phyloP scores from a whole-genome alignment of 345 rosid species.

The Corchorus olitorius region DNA sequence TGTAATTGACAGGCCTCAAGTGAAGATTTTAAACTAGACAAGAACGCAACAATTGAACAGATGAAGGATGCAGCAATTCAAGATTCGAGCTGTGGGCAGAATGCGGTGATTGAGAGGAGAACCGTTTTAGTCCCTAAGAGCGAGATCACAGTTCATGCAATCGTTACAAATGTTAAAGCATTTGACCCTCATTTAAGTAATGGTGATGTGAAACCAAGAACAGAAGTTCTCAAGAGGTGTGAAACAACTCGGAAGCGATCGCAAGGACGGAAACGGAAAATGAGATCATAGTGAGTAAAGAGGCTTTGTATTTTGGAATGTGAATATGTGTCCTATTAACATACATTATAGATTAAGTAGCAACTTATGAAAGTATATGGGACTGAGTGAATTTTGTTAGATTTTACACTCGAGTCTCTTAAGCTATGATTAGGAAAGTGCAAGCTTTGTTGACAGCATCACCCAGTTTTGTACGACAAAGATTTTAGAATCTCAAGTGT shows the following conservation, averaged over 20 bases:
- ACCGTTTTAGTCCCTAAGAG: conserved; percentile 44
- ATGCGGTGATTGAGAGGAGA: conserved; percentile 47
- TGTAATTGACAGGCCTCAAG: conserved; percentile 45
- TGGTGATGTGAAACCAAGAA: conserved; percentile 51
- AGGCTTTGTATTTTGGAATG: background rate
- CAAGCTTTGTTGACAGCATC: background rate
- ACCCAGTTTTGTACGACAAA: background rate
- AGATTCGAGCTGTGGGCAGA: conserved; percentile 57
- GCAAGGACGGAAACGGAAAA: conserved; percentile 51
- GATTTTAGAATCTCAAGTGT: background rate
- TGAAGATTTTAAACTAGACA: conserved; percentile 42
- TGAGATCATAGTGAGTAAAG: conserved; percentile 28
- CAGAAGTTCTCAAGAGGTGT: conserved; percentile 36
- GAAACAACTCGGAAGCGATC: conserved; percentile 53
- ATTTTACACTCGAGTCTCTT: conserved; percentile 53
- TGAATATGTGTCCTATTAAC: conserved; percentile 20
- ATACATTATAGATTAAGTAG: conserved; percentile 14
- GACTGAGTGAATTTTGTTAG: conserved; percentile 78
- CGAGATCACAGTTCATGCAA: conserved; percentile 56
- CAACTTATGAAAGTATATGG: conserved; percentile 18
- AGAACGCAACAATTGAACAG: conserved; percentile 43
- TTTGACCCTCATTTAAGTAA: conserved; percentile 42
- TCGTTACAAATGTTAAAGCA: conserved; percentile 65
- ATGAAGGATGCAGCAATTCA: conserved; percentile 59
- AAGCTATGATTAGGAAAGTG: conserved; percentile 22